phyloP scores from a whole-genome alignment of 352 stramenopile species.

The Pythium oligandrum region DNA sequence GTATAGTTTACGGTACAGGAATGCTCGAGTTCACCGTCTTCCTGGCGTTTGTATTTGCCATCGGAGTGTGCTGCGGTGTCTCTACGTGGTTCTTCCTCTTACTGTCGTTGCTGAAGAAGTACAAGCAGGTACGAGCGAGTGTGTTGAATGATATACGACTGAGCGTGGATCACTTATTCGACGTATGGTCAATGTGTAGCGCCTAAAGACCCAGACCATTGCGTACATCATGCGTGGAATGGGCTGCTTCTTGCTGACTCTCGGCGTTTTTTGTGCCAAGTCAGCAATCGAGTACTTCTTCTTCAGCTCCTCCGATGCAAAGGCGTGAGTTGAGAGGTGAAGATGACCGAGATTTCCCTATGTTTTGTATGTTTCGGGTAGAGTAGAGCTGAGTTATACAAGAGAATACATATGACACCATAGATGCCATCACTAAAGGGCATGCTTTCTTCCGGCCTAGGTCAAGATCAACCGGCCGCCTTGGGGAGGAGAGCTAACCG shows the following conservation, averaged over 20 bases:
- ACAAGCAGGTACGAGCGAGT: slow-evolving; percentile 67
- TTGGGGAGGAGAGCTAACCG: too few species aligned
- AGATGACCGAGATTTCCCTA: too few species aligned
- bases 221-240: slow-evolving; percentile 79
- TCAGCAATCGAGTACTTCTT: slow-evolving; percentile 85
- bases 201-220: slow-evolving; percentile 83
- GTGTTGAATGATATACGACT: neutral
- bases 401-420: too few species aligned
- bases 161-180: too few species aligned
- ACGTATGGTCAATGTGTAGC: slow-evolving; percentile 18
- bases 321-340: slow-evolving; percentile 9
- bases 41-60: slow-evolving; percentile 76
- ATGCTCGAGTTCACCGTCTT: slow-evolving; percentile 85
- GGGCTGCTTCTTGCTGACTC: slow-evolving; percentile 76
- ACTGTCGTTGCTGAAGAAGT: slow-evolving; percentile 83
- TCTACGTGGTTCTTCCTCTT: slow-evolving; percentile 89
- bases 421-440: too few species aligned
- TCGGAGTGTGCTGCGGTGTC: slow-evolving; percentile 80
- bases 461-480: too few species aligned
- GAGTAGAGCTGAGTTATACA: too few species aligned
- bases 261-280: slow-evolving; percentile 79
- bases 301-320: slow-evolving; percentile 30
- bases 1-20: slow-evolving; percentile 77
- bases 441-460: too few species aligned
- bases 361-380: too few species aligned